These are phyloP conservation scores for Phytophthora brassicae DNA, from an alignment of 352 stramenopile species.

Conservation along the genomic window DNA sequence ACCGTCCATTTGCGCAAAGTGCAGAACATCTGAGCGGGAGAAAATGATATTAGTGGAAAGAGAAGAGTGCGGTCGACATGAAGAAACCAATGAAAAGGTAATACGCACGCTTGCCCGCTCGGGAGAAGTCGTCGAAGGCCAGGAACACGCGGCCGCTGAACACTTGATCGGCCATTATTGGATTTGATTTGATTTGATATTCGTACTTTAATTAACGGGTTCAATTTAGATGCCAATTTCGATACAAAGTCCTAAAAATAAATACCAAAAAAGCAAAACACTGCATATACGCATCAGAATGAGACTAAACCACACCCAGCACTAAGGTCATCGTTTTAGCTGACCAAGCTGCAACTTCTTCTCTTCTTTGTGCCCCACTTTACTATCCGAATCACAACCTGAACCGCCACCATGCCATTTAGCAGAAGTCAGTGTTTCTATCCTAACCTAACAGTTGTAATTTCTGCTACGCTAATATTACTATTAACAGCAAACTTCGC, in stretches of 20 bases:
- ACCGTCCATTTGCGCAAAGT: constrained; percentile 30
- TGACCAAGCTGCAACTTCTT: too few species aligned
- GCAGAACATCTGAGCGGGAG: constrained; percentile 35
- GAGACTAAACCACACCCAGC: too few species aligned
- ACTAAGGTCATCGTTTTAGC: too few species aligned
- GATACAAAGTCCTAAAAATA: too few species aligned
- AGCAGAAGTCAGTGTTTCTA: not conserved
- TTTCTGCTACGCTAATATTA: not conserved
- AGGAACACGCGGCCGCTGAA: constrained; percentile 47
- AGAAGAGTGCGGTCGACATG: not conserved
- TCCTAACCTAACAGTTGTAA: not conserved
- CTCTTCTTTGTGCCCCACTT: not conserved
- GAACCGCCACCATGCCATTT: not conserved
- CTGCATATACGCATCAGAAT: too few species aligned
- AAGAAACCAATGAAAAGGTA: not conserved
- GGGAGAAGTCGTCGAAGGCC: constrained; percentile 73
- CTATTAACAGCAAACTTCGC: not conserved
- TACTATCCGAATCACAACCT: not conserved
- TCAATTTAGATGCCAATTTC: not conserved
- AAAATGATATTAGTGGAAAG: not conserved
- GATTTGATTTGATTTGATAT: not conserved
- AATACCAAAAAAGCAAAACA: too few species aligned
- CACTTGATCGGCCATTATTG: not conserved
- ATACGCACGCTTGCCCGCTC: constrained; percentile 53
- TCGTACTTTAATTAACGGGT: not conserved